Percentiles rank a stretch among this genome's conserved stretches.
Evolutionary conservation across 2,329 filamentous ascomycete genomes (phyloP).

Genomic region (Ampelomyces quisqualis): DNA sequence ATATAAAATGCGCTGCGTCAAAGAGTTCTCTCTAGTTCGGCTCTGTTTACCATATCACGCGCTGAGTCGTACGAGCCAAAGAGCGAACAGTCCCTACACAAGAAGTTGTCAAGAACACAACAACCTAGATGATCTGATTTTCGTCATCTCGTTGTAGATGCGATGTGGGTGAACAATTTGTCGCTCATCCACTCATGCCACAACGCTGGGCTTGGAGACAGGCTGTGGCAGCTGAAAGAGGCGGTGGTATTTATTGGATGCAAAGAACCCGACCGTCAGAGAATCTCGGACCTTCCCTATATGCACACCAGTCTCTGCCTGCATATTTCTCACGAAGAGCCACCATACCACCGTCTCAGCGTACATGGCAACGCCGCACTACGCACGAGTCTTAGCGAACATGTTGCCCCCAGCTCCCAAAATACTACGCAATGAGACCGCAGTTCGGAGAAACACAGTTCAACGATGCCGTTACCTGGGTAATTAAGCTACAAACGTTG

Average conservation of each 20-base stretch:
- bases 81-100: not conserved
- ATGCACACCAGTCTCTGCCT: not conserved
- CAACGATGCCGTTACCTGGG: not conserved
- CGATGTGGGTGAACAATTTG: conserved; percentile 4
- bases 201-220: not conserved
- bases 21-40: not conserved
- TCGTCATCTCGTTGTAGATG: not conserved
- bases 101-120: not conserved
- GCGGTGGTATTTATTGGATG: not conserved
- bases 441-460: not conserved
- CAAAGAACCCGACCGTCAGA: not conserved
- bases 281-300: not conserved
- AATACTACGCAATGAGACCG: not conserved
- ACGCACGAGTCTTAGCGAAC: not conserved
- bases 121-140: conserved; percentile 6
- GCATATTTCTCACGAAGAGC: not conserved
- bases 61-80: conserved; percentile 4
- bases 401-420: not conserved
- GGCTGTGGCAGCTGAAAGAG: not conserved
- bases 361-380: too few relatives aligned
- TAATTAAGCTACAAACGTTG: not conserved
- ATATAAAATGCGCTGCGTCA: not conserved
- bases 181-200: not conserved
- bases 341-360: too few relatives aligned
- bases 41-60: conserved; percentile 8